A percentile compares a stretch with the other conserved stretches of the same genome.
Evolutionary conservation across 2,329 filamentous ascomycete genomes (phyloP).

Genomic region (Pseudopithomyces chartarum): DNA sequence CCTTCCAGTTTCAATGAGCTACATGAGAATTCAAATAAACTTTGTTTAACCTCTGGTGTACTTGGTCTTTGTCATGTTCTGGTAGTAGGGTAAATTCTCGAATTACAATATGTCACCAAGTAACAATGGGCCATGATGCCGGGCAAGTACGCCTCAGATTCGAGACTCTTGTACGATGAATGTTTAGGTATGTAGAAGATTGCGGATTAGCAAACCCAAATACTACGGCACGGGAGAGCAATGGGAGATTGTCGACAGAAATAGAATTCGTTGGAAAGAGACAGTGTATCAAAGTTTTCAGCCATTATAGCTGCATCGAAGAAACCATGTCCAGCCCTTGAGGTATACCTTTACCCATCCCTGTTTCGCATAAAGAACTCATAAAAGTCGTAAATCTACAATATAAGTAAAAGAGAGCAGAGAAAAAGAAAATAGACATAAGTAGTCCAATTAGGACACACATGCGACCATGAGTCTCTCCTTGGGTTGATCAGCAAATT

Average conservation of each 20-base stretch:
- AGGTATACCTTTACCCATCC: not conserved
- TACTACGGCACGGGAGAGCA: not conserved
- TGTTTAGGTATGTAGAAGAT: too few species aligned
- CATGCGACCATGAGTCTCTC: conserved; percentile 73
- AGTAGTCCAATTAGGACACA: conserved; percentile 33
- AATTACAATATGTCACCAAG: too few species aligned
- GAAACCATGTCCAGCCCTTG: not conserved
- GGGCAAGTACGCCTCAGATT: too few species aligned
- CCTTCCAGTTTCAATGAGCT: too few species aligned
- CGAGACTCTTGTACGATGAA: too few species aligned
- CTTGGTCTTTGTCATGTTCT: too few species aligned
- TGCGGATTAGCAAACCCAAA: not conserved
- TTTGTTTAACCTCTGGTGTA: too few species aligned
- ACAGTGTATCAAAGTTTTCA: not conserved
- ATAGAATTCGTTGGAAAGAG: not conserved
- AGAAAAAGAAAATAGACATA: not conserved
- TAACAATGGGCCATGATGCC: too few species aligned
- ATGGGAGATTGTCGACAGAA: not conserved
- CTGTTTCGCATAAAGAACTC: not conserved
- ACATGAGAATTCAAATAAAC: too few species aligned
- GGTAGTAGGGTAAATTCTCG: too few species aligned
- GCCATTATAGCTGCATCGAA: not conserved
- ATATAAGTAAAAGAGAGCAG: not conserved
- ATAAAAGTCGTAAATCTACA: not conserved
- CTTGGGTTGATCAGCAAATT: not conserved